phyloP scores from a whole-genome alignment of 2,329 filamentous ascomycete genomes.

The Fusarium sp. region DNA sequence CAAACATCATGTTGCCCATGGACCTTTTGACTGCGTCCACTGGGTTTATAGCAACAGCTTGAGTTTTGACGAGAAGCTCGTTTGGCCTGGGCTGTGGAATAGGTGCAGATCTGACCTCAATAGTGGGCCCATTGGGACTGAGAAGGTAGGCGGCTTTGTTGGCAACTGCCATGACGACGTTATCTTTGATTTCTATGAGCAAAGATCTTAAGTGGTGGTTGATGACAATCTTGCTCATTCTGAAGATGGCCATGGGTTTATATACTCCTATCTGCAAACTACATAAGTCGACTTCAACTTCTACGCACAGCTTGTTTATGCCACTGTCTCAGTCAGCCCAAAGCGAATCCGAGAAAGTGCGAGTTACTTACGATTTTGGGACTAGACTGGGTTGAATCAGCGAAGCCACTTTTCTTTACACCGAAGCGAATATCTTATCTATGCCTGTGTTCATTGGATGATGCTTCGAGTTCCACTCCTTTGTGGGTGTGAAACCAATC shows the following conservation, averaged over 20 bases:
- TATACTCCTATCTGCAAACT: background rate
- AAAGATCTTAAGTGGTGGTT: too few relatives aligned
- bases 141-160: slow-evolving; percentile 11
- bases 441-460: background rate
- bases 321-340: background rate
- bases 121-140: background rate
- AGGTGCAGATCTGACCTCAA: slow-evolving; percentile 1
- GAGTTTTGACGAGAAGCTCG: background rate
- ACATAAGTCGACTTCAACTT: background rate
- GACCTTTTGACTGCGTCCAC: slow-evolving; percentile 15
- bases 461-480: too few relatives aligned
- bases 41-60: background rate
- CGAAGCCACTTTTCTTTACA: background rate
- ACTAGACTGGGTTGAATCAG: background rate
- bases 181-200: too few relatives aligned
- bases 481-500: background rate
- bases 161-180: background rate
- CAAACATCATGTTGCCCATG: slow-evolving; percentile 27
- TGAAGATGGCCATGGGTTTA: background rate
- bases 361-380: background rate
- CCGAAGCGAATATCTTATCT: background rate
- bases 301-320: background rate
- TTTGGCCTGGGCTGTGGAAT: background rate
- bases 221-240: accelerated
- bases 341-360: background rate